These are phyloP conservation scores for barrel medic (Medicago truncatula) DNA, from an alignment of 306 rosid genomes.

Conservation along the genomic window MtrunA17r5.0-ANR NC_053042.1:48006501-48007000, in stretches of 20 bases:
- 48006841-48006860: conserved; percentile 87
- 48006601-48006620: conserved; percentile 94
- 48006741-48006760: conserved; percentile 34
- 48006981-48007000: conserved; percentile 88
- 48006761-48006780: not conserved
- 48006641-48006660: conserved; percentile 98
- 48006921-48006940: conserved; percentile 18
- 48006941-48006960: conserved; percentile 22
- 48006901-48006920: conserved; percentile 29
- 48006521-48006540: conserved; percentile 29
- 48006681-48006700: conserved; percentile 3
- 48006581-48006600: conserved; percentile 94
- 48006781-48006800: conserved; percentile 54
- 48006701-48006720: conserved; percentile 17
- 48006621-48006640: conserved; percentile 99
- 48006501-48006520: conserved; percentile 24
- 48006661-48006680: conserved; percentile 30
- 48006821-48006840: conserved; percentile 83
- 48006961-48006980: not conserved
- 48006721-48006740: conserved; percentile 36
- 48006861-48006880: conserved; percentile 99
- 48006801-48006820: conserved; percentile 86
- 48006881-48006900: conserved; percentile 28
- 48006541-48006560: not conserved
- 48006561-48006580: conserved; percentile 73